Evolutionary conservation across 306 rosid species (phyloP).

Genomic region (Biancaea sappan): DNA sequence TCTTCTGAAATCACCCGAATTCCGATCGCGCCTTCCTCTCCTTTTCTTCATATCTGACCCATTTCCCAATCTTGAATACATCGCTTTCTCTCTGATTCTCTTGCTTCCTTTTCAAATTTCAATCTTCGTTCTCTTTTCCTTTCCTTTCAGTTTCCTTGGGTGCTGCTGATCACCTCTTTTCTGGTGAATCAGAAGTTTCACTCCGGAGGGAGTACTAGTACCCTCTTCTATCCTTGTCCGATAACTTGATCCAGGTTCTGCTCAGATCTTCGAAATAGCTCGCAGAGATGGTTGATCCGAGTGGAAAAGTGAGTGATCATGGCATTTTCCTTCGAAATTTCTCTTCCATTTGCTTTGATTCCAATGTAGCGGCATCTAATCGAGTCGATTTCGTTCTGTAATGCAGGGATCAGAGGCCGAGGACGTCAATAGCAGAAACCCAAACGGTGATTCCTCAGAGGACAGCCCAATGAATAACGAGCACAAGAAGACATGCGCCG

Average conservation of each 20-base stretch:
- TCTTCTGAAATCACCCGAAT: neutral
- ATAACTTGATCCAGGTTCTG: slow-evolving; percentile 30
- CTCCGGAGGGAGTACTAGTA: neutral
- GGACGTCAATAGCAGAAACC: slow-evolving; percentile 48
- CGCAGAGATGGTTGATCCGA: slow-evolving; percentile 64
- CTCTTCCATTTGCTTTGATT: neutral
- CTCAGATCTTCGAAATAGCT: slow-evolving; percentile 43
- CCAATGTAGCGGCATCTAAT: slow-evolving; percentile 25
- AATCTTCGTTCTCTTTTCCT: neutral
- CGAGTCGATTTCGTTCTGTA: slow-evolving; percentile 4
- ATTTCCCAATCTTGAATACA: neutral
- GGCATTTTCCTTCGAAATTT: neutral
- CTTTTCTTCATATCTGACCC: neutral
- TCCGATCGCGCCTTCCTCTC: neutral
- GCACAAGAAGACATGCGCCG: slow-evolving; percentile 83
- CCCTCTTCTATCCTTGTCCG: slow-evolving; percentile 31
- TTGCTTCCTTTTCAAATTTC: neutral
- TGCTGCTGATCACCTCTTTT: neutral
- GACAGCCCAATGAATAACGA: slow-evolving; percentile 46
- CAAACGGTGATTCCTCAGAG: slow-evolving; percentile 51
- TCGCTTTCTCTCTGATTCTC: slow-evolving; percentile 34
- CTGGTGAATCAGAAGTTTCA: neutral
- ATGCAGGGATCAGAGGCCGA: slow-evolving; percentile 83
- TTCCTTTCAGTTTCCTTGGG: neutral
- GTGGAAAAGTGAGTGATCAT: slow-evolving; percentile 61